phyloP scores from a whole-genome alignment of 169 alveolate genomes.

The Plasmodium knowlesi region DNA sequence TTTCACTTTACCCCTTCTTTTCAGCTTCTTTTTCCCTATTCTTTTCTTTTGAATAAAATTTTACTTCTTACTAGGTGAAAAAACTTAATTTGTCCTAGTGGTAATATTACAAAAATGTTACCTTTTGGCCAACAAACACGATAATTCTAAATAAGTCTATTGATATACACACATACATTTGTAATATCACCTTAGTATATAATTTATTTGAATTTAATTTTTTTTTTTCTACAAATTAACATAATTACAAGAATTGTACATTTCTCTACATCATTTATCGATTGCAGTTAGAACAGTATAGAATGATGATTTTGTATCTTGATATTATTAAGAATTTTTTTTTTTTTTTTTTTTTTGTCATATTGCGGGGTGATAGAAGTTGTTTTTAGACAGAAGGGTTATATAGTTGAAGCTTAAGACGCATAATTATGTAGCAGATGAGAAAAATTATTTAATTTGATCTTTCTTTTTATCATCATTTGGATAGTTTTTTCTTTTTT shows the following conservation, averaged over 20 bases:
- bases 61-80: neutral
- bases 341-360: too few species aligned
- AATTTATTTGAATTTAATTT: neutral
- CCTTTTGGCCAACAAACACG: neutral
- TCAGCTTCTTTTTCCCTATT: neutral
- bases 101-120: neutral
- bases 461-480: neutral
- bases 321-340: neutral
- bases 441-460: neutral
- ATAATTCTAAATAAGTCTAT: neutral
- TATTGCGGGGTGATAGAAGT: neutral
- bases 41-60: neutral
- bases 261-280: neutral
- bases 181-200: neutral
- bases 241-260: neutral
- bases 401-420: neutral
- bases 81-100: neutral
- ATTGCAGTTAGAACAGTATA: neutral
- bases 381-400: neutral
- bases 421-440: neutral
- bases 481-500: neutral
- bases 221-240: neutral
- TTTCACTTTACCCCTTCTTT: neutral
- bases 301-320: neutral
- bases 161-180: neutral